Conservation (phyloP, 192 early-diverging fungal species). For the Piromyces finnis region DNA sequence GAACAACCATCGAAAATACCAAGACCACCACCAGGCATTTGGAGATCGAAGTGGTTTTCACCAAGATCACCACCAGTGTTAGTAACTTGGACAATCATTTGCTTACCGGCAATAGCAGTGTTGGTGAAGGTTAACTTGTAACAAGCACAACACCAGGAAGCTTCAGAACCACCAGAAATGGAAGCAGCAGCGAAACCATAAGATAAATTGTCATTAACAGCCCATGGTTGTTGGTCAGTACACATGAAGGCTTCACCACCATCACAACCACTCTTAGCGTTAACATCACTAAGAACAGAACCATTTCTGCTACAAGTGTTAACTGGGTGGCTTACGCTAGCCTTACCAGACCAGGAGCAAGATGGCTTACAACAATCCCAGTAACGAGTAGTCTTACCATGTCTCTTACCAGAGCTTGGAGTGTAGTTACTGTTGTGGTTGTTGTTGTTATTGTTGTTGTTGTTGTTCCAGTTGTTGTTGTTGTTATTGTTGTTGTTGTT, state of each 20-base stretch:
- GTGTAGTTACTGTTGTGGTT: too few species aligned
- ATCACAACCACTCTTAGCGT: slow-evolving; percentile 1
- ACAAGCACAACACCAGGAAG: slow-evolving; percentile 1
- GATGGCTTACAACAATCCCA: slow-evolving; percentile 5
- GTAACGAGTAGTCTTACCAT: background rate
- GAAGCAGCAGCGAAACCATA: slow-evolving; percentile 3
- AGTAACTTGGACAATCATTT: slow-evolving; percentile 1
- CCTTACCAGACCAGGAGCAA: background rate
- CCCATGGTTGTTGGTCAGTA: slow-evolving; percentile 1
- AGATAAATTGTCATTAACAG: background rate
- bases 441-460: too few species aligned
- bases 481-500: background rate
- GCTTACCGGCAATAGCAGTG: background rate
- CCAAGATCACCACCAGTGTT: slow-evolving; percentile 1
- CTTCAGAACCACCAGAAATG: background rate
- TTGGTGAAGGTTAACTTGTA: slow-evolving; percentile 2
- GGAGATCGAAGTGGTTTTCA: background rate
- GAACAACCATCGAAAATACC: slow-evolving; percentile 4
- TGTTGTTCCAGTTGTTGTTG: too few species aligned
- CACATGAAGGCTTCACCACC: slow-evolving; percentile 1
- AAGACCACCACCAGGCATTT: background rate
- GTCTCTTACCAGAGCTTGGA: background rate
- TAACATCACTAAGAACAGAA: background rate
- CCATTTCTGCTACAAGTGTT: background rate
- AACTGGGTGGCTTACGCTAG: background rate